Evolutionary conservation across 2,329 filamentous ascomycete species (phyloP), one percentile per base, ranked within the genome.

Genomic region (Madurella fahalii): DNA sequence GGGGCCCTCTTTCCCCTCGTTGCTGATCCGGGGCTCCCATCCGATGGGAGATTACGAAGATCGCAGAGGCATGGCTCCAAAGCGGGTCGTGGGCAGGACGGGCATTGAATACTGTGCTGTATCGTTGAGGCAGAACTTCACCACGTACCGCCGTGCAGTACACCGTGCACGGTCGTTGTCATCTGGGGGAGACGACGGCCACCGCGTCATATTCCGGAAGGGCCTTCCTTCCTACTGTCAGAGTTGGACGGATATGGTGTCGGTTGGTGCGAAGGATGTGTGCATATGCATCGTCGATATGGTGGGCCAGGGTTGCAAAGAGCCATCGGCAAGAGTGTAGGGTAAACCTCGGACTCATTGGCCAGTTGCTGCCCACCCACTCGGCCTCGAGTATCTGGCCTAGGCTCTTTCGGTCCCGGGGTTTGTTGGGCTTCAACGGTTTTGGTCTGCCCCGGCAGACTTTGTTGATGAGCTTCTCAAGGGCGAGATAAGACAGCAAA

Each of bases 261-360:
- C 40, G 46, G 52, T 48, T 41, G 49, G 47, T 34, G 43, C 39
- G 42, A 53, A 52, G 53, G 51, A 52, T 46, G 53, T 52, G 43
- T 58, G 52, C 55, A 56, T 57, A 53, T 61, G 54, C 54, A 59
- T 47, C 52, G 58, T 58, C 53, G 60, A 61, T 59, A 49, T 52
- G 49, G 39, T 49, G 46, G 42, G 55, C 32, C 43, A 50, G 44
- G 57, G 48, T 58, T 52, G 45, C 58, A 60, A 60, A 47, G 54
- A 52, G 44, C 54, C 48, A 39, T 54, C 54, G 45, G 55, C 50
- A 53, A 52, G 50, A 58, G 56, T 57, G 57, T 54, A 56, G 53
- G 50, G 53, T 30, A 39, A 37, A 48, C 11, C 34, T 43, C 17
- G 44, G 34, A 47, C 52, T 56, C 47, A 61, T 61, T 60, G 59